A percentile compares a stretch with the other conserved stretches of the same genome.
These are phyloP conservation scores for Magnusiomyces ingens DNA, from an alignment of 1,139 yeast genomes.

Conservation along the genomic window DNA sequence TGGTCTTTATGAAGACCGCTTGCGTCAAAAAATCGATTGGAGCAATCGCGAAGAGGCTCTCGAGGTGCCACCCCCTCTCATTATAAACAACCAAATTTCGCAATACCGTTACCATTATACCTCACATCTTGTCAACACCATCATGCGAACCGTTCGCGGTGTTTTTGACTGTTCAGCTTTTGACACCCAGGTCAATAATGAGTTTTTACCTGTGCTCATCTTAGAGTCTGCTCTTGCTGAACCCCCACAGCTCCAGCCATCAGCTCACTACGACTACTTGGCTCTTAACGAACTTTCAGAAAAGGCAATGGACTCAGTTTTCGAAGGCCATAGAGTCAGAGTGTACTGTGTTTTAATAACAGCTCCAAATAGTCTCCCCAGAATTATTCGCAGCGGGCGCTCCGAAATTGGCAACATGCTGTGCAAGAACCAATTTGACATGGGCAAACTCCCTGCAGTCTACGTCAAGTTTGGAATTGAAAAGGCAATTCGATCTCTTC, in stretches of 20 bases:
- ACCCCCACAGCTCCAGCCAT: slow-evolving; percentile 46
- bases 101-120: slow-evolving; percentile 67
- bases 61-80: slow-evolving; percentile 6
- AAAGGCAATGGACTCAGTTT: slow-evolving; percentile 63
- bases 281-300: slow-evolving; percentile 68
- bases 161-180: slow-evolving; percentile 89
- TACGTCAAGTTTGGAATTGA: slow-evolving; percentile 75
- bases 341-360: slow-evolving; percentile 79
- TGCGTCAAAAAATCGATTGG: slow-evolving; percentile 52
- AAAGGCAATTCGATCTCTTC: slow-evolving; percentile 59
- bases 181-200: slow-evolving; percentile 78
- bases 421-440: slow-evolving; percentile 72
- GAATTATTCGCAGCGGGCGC: slow-evolving; percentile 77
- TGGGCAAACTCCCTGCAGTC: slow-evolving; percentile 68
- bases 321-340: slow-evolving; percentile 65
- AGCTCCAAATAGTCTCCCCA: slow-evolving; percentile 75
- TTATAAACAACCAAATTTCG: neutral
- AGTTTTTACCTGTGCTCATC: slow-evolving; percentile 78
- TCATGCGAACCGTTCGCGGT: slow-evolving; percentile 75
- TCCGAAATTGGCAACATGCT: slow-evolving; percentile 90
- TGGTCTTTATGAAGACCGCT: slow-evolving; percentile 87
- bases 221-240: slow-evolving; percentile 76
- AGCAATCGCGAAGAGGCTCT: slow-evolving; percentile 20
- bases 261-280: slow-evolving; percentile 51
- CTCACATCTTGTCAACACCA: slow-evolving; percentile 70